Base-by-base conservation (phyloP, 2,329 filamentous ascomycete genomes). In the Botryotinia globosa region DNA sequence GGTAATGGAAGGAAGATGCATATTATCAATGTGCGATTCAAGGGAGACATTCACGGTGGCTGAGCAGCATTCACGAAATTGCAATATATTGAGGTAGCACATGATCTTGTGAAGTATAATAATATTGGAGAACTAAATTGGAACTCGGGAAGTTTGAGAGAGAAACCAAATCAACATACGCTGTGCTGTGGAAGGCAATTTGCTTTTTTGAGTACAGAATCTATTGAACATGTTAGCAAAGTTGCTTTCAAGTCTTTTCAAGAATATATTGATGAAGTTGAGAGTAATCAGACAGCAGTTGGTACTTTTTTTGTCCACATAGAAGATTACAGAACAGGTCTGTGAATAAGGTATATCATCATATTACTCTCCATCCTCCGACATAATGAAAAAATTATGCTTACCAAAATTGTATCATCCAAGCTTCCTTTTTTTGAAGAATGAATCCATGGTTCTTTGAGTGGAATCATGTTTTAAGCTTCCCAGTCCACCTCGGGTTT, bases 401-500 rank as follows among this genome's bases (percentile, higher is more conserved):
- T 73, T 71, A 73, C 66, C 59, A 42, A 71, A 58, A n/a, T 64
- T 39, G 20, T 32, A 18, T 73, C 48, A 73, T 64, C 74, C 75
- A 54, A 70, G 71, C 74, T 74, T 87, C 45, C 83, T 83, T 79
- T 87, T 87, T 79, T 90, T 90, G 81, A 97, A 94, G 83, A 96
- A 97, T 0, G 87, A 87, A 63, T 93, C 89, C 77, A 98, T 87
- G 29, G 87, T 93, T 79, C 87, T 90, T 81, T 97, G 94, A 64
- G 86, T 89, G 18, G 88, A 85, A 80, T 98, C 94, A 79, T 93
- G 90, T 72, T 87, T 86, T 56, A 92, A 87, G 77, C 91, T 96
- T 71, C 94, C 94, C 72, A 97, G 92, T 5, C 94, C 94, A 44
- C 93, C 93, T 37, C 91, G 85, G 14, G 93, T 95, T 81, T 93